These are phyloP conservation scores for Trypanosoma scelopori DNA, from an alignment of 208 protist species.

Conservation along the genomic window DNA sequence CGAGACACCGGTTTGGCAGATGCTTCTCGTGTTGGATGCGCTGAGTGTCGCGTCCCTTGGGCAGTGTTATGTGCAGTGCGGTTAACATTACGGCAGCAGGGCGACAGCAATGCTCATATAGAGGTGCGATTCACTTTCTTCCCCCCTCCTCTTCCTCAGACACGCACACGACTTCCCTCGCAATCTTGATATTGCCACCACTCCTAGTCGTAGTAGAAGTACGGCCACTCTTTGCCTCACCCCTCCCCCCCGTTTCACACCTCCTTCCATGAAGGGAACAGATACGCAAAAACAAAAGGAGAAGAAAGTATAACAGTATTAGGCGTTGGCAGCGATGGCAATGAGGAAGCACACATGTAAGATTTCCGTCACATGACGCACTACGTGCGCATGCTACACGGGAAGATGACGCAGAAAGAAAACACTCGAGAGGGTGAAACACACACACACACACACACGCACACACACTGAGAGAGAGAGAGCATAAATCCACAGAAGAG, in stretches of 20 bases:
- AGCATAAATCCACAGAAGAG: conserved; percentile 14
- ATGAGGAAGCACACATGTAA: too few relatives aligned
- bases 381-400: too few relatives aligned
- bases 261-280: too few relatives aligned
- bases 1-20: conserved; percentile 30
- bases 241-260: too few relatives aligned
- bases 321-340: too few relatives aligned
- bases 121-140: background rate
- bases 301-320: too few relatives aligned
- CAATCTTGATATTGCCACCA: background rate
- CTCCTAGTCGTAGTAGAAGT: background rate
- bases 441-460: conserved; percentile 1
- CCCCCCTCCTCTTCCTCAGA: background rate
- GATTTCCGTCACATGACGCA: too few relatives aligned
- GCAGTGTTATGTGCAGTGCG: conserved; percentile 35
- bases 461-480: conserved; percentile 20
- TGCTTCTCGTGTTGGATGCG: background rate
- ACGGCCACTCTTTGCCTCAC: too few relatives aligned
- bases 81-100: conserved; percentile 15
- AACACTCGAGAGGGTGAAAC: too few relatives aligned
- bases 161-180: background rate
- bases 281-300: too few relatives aligned
- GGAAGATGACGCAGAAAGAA: too few relatives aligned
- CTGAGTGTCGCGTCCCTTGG: background rate
- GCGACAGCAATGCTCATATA: background rate